These are phyloP conservation scores for Angomonas ambiguus DNA, from an alignment of 208 protist species.

Conservation along the genomic window DNA sequence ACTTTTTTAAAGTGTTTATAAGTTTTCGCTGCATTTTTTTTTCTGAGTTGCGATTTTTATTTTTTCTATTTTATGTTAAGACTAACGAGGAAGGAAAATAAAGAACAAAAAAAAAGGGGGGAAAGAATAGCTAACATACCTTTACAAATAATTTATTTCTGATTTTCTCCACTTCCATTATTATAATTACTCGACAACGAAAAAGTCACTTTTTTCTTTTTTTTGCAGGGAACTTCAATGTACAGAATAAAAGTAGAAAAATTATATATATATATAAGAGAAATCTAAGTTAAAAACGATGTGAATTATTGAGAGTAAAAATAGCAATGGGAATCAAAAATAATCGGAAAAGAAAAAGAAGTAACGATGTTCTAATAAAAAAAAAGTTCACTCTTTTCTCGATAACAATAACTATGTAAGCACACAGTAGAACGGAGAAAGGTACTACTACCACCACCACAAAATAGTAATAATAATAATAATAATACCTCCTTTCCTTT, in stretches of 20 bases:
- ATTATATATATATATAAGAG: slow-evolving; percentile 6
- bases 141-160: too few relatives aligned
- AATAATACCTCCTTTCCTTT: neutral
- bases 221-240: too few relatives aligned
- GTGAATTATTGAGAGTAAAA: too few relatives aligned
- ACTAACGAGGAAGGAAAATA: slow-evolving; percentile 2
- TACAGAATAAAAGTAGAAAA: neutral
- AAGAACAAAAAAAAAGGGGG: slow-evolving; percentile 11
- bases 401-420: too few relatives aligned
- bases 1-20: neutral
- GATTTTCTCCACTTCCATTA: too few relatives aligned
- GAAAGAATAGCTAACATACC: too few relatives aligned
- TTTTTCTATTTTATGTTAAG: neutral
- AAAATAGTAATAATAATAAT: neutral
- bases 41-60: neutral
- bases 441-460: neutral
- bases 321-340: too few relatives aligned
- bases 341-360: neutral
- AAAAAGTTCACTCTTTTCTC: too few relatives aligned
- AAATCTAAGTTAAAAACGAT: too few relatives aligned
- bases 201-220: slow-evolving; percentile 3
- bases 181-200: too few relatives aligned
- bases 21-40: neutral
- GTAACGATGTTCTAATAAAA: neutral
- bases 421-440: neutral